These are phyloP conservation scores for Candida morakotiae DNA, from an alignment of 805 yeast species.

Conservation along the genomic window DNA sequence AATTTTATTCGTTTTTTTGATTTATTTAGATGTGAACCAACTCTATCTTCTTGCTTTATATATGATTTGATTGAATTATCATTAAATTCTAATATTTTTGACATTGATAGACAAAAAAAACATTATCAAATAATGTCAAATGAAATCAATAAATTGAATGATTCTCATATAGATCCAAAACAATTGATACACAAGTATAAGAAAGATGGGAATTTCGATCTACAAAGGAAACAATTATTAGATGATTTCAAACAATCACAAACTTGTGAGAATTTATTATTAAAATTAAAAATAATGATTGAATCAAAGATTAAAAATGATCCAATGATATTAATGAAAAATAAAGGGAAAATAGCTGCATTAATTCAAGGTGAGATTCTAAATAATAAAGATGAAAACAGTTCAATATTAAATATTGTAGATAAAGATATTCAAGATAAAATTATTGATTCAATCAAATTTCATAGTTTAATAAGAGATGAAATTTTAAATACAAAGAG, in stretches of 20 bases:
- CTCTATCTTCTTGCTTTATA: background rate
- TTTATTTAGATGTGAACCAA: background rate
- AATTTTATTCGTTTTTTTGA: slow-evolving; percentile 1
- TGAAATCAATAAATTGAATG: background rate
- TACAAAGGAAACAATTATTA: slow-evolving; percentile 37
- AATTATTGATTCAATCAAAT: slow-evolving; percentile 39
- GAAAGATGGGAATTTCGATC: slow-evolving; percentile 47
- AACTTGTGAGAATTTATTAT: slow-evolving; percentile 36
- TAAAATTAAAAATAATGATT: slow-evolving; percentile 38
- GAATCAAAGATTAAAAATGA: slow-evolving; percentile 45
- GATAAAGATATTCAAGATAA: slow-evolving; percentile 43
- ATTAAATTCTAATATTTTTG: slow-evolving; percentile 1
- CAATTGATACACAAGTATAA: slow-evolving; percentile 41
- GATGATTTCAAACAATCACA: slow-evolving; percentile 40
- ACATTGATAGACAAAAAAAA: background rate
- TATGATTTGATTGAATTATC: background rate
- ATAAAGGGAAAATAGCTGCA: slow-evolving; percentile 49
- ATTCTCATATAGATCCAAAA: slow-evolving; percentile 25
- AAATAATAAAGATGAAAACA: slow-evolving; percentile 11
- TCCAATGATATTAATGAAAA: slow-evolving; percentile 44
- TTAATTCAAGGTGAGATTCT: slow-evolving; percentile 50
- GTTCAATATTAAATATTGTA: slow-evolving; percentile 31
- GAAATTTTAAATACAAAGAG: slow-evolving; percentile 34
- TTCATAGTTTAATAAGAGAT: slow-evolving; percentile 25
- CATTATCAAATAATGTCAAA: background rate